Conservation (phyloP, 257 asterid species). For the Ophiorrhiza pumila region DNA sequence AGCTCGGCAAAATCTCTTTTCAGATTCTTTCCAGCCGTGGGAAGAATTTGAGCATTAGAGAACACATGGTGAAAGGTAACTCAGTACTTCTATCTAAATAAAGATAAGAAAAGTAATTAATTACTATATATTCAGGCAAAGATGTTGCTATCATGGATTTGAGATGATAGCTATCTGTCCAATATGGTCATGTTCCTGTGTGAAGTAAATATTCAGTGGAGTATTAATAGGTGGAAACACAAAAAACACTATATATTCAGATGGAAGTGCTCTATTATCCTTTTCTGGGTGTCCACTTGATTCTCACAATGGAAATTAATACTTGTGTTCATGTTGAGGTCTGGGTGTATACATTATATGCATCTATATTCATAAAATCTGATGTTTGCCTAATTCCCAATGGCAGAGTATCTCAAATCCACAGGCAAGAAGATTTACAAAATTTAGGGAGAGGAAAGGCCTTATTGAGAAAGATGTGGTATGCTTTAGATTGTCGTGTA, state of each 20-base stretch:
- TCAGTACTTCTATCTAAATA: neutral
- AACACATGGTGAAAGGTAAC: neutral
- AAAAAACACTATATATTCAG: neutral
- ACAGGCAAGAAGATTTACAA: constrained; percentile 87
- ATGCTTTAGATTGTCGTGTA: constrained; percentile 12
- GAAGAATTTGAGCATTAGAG: neutral
- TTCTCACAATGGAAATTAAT: neutral
- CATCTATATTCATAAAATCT: neutral
- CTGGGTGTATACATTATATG: neutral
- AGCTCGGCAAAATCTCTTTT: neutral
- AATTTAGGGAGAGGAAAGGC: constrained; percentile 96
- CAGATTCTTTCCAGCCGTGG: neutral
- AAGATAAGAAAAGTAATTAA: neutral
- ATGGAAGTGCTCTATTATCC: neutral
- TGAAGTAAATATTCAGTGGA: neutral
- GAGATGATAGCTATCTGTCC: neutral
- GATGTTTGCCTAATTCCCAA: constrained; percentile 10
- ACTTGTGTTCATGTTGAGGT: neutral
- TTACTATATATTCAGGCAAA: neutral
- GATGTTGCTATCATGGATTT: neutral
- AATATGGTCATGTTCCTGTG: neutral
- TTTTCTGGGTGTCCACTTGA: neutral
- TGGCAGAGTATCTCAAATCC: constrained; percentile 72
- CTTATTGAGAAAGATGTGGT: constrained; percentile 99
- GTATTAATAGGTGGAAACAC: constrained; percentile 1